Base-by-base conservation (phyloP, 305 asterid species). In the Vinca major region DNA sequence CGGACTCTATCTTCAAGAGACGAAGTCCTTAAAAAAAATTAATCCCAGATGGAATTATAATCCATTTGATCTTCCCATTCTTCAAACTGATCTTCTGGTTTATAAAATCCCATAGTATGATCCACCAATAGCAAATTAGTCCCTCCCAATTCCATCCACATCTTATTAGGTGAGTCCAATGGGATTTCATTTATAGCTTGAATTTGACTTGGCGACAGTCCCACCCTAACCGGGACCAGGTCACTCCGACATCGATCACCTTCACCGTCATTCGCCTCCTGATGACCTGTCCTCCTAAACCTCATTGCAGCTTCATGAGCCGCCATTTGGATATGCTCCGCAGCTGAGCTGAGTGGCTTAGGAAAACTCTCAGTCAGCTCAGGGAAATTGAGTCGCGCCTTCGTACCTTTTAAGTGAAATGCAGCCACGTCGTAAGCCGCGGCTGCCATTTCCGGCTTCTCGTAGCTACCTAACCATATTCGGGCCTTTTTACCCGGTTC, bases 111-210 rank as follows among this genome's bases (percentile, higher is more conserved):
- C 43, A 21, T 67, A 19, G 63, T 10, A 26, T 68, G 73, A 3
- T 66, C 76, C 4, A 26, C 48, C 26, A 64, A 52, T 0, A 71
- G 71, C 1, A 26, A 26, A 26, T 26, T 26, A 21, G 81, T 36
- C 40, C 78, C 74, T 0, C 58, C 80, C 37, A 75, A 47, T 66
- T 78, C 84, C 79, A 72, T 75, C 93, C 90, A 83, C 86, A 81
- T 26, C 33, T 26, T 75, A 70, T 77, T 79, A 67, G 90, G 86
- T 16, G 90, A 85, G 69, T 80, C 94, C 43, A 87, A 77, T 19
- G 90, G 94, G 0, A 80, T 73, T 64, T 85, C 90, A 45, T 85
- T 79, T 60, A 87, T 79, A 67, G 90, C 89, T 70, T 87, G 89
- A 80, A 87, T 88, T 62, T 88, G 82, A 11, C 73, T 78, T 0